Evolutionary conservation across 345 rosid genomes (phyloP).

Genomic region (Citrus unshiu): DNA sequence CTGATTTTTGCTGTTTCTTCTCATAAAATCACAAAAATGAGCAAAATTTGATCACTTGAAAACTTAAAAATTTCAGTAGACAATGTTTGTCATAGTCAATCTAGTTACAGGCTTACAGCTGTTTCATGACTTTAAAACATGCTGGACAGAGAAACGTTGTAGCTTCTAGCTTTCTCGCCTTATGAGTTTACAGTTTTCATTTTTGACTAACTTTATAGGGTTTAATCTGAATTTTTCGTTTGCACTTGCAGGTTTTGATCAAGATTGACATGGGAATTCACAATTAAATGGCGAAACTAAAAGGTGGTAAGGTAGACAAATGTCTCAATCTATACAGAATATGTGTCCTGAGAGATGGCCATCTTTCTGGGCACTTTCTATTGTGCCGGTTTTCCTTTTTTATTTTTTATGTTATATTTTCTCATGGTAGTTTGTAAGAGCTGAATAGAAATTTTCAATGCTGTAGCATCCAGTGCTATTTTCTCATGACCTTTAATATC

Average conservation of each 20-base stretch:
- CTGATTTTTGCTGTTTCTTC: neutral
- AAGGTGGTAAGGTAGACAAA: neutral
- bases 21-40: neutral
- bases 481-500: no score
- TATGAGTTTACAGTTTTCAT: slow-evolving; percentile 29
- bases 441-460: neutral
- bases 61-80: neutral
- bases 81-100: neutral
- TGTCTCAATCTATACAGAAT: neutral
- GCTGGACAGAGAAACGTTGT: slow-evolving; percentile 16
- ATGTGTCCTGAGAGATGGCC: neutral
- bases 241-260: neutral
- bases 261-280: neutral
- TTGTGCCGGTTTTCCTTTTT: neutral
- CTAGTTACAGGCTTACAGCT: slow-evolving; percentile 1
- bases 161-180: slow-evolving; percentile 21
- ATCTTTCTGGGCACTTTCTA: neutral
- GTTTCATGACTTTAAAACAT: slow-evolving; percentile 40
- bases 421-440: neutral
- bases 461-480: neutral
- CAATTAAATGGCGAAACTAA: neutral
- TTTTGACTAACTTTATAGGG: slow-evolving; percentile 43
- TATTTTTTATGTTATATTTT: neutral
- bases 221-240: slow-evolving; percentile 29
- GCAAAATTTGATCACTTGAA: neutral